A percentile compares a stretch with the other conserved stretches of the same genome.
phyloP scores from a whole-genome alignment of 2,329 filamentous ascomycete genomes.

The Sclerotinia glacialis region DNA sequence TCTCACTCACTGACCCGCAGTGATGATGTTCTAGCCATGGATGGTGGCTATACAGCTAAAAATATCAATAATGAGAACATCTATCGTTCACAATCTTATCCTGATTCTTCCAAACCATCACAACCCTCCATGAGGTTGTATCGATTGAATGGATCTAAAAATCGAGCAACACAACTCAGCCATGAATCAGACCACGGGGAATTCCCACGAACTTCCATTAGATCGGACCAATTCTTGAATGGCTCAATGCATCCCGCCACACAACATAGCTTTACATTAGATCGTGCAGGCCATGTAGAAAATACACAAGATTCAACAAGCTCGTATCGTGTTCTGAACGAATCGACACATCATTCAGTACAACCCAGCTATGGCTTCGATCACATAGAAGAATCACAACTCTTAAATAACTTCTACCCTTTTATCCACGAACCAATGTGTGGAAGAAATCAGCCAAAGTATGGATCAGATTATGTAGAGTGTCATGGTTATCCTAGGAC shows the following conservation, averaged over 20 bases:
- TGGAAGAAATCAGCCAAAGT: not conserved
- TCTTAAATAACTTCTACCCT: not conserved
- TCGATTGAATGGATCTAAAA: not conserved
- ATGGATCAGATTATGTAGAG: slow-evolving; percentile 21
- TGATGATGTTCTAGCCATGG: slow-evolving; percentile 26
- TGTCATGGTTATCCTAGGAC: slow-evolving; percentile 35
- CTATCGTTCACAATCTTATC: slow-evolving; percentile 1
- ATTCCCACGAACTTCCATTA: not conserved
- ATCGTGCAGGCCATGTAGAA: not conserved
- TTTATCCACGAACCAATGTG: not conserved
- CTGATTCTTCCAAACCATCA: not conserved
- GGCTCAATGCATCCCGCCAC: not conserved
- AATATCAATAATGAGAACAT: slow-evolving; percentile 18
- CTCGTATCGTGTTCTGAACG: not conserved
- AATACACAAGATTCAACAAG: not conserved
- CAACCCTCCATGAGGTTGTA: not conserved
- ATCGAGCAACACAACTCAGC: not conserved
- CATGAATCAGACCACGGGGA: not conserved
- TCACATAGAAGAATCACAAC: not conserved
- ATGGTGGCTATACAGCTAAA: slow-evolving; percentile 31
- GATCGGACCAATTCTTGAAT: not conserved
- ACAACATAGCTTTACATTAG: not conserved
- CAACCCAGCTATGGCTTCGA: not conserved
- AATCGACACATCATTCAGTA: not conserved
- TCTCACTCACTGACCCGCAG: slow-evolving; percentile 27